Conservation (phyloP, 192 early-diverging fungal genomes). For the Polychytrium aggregatum region DNA sequence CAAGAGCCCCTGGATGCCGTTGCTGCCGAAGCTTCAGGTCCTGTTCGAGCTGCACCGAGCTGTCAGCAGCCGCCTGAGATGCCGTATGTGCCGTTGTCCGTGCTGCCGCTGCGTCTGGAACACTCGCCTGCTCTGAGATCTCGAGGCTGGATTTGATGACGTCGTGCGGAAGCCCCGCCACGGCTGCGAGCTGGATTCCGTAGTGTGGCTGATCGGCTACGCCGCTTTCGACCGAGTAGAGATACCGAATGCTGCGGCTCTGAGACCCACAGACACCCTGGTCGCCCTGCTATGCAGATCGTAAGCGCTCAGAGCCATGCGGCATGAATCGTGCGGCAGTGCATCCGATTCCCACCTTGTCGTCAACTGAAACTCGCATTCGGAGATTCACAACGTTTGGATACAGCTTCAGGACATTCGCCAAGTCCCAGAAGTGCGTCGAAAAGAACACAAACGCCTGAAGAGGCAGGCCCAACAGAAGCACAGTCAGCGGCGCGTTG, state of each 20-base stretch:
- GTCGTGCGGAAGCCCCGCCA: slow-evolving; percentile 14
- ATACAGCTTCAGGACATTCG: slow-evolving; percentile 35
- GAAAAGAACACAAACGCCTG: slow-evolving; percentile 52
- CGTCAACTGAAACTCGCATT: slow-evolving; percentile 31
- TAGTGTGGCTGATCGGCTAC: slow-evolving; percentile 31
- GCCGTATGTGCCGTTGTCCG: no score
- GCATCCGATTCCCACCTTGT: background rate
- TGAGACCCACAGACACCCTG: no score
- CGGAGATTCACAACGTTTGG: slow-evolving; percentile 50
- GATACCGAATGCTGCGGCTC: slow-evolving; percentile 20
- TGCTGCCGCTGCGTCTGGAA: no score
- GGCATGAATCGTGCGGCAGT: background rate
- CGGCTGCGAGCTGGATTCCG: slow-evolving; percentile 31
- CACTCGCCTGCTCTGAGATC: no score
- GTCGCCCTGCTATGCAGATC: slow-evolving; percentile 1
- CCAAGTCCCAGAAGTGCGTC: slow-evolving; percentile 62
- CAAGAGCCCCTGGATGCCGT: no score
- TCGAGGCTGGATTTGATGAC: slow-evolving; percentile 18
- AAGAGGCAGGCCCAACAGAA: no score
- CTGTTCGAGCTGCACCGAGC: no score
- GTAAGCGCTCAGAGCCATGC: background rate
- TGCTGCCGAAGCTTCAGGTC: no score
- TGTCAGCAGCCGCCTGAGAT: no score
- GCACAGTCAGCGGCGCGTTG: no score
- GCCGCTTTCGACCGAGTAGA: slow-evolving; percentile 34